Evolutionary conservation across 2,329 filamentous ascomycete genomes (phyloP).

Genomic region (Colletotrichum spaethianum): DNA sequence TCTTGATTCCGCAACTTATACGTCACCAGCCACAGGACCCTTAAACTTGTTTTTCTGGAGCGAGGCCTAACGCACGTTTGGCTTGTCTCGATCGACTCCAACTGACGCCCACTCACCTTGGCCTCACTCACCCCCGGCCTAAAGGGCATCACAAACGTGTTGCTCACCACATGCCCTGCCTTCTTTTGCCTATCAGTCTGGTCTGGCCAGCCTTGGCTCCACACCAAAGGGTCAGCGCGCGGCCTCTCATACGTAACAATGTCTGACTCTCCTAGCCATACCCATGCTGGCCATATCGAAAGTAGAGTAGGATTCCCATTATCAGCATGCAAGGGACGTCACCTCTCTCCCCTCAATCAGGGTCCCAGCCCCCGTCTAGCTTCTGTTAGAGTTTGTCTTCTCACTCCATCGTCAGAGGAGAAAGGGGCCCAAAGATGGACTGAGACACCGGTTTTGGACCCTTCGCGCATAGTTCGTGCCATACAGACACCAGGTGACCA

Average conservation of each 20-base stretch:
- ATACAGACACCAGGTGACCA: neutral
- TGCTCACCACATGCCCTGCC: neutral
- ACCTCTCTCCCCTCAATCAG: conserved; percentile 12
- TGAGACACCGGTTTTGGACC: conserved; percentile 35
- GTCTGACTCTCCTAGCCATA: neutral
- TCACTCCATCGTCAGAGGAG: conserved; percentile 21
- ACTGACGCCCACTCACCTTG: conserved; percentile 6
- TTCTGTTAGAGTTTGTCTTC: neutral
- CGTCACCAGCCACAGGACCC: conserved; percentile 41
- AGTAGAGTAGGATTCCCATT: neutral
- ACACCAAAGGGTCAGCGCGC: neutral
- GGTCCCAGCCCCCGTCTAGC: conserved; percentile 13
- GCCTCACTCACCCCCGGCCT: conserved; percentile 14
- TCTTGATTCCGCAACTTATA: conserved; percentile 7
- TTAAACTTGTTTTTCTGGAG: conserved; percentile 33
- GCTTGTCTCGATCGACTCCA: conserved; percentile 4
- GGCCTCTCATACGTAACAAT: conserved; percentile 21
- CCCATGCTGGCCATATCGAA: neutral
- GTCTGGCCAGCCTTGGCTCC: conserved; percentile 18
- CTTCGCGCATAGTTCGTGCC: conserved; percentile 30
- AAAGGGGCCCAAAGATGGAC: conserved; percentile 12
- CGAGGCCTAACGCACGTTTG: neutral
- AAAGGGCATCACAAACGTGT: neutral
- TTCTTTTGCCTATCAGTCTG: neutral
- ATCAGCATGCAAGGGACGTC: conserved; percentile 34